phyloP scores from a whole-genome alignment of 1,139 yeast genomes.

The Eremothecium gossypii region DNA sequence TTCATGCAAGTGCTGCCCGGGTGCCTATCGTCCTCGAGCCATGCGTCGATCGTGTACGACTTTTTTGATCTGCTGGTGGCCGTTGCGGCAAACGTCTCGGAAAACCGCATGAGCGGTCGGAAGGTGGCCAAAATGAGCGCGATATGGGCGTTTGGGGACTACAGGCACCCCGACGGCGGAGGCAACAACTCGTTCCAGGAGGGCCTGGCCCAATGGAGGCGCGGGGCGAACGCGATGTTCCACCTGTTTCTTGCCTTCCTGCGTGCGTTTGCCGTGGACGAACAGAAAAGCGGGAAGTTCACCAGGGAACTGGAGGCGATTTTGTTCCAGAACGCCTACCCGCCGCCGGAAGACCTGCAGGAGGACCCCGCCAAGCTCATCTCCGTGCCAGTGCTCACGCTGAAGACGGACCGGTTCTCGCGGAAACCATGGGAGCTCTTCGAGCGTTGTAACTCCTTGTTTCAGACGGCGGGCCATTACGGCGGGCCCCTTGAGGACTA shows the following conservation, averaged over 20 bases:
- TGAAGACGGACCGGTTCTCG: conserved; percentile 56
- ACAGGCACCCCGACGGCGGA: conserved; percentile 22
- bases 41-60: conserved; percentile 82
- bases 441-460: conserved; percentile 49
- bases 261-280: conserved; percentile 69
- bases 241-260: conserved; percentile 71
- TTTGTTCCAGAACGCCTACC: conserved; percentile 55
- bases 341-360: conserved; percentile 42
- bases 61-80: conserved; percentile 73
- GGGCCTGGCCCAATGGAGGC: conserved; percentile 70
- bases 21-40: conserved; percentile 74
- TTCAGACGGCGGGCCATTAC: conserved; percentile 63
- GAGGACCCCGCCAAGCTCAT: conserved; percentile 37
- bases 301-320: conserved; percentile 59
- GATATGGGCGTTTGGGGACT: conserved; percentile 68
- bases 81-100: conserved; percentile 73
- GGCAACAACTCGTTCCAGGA: conserved; percentile 45
- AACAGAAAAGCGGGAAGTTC: conserved; percentile 40
- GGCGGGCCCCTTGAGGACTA: conserved; percentile 71
- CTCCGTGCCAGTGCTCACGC: conserved; percentile 59
- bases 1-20: conserved; percentile 76
- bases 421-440: conserved; percentile 40
- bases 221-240: conserved; percentile 78
- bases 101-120: conserved; percentile 69
- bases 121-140: conserved; percentile 78